phyloP scores from a whole-genome alignment of 345 rosid species.

The Tarenaya hassleriana region DNA sequence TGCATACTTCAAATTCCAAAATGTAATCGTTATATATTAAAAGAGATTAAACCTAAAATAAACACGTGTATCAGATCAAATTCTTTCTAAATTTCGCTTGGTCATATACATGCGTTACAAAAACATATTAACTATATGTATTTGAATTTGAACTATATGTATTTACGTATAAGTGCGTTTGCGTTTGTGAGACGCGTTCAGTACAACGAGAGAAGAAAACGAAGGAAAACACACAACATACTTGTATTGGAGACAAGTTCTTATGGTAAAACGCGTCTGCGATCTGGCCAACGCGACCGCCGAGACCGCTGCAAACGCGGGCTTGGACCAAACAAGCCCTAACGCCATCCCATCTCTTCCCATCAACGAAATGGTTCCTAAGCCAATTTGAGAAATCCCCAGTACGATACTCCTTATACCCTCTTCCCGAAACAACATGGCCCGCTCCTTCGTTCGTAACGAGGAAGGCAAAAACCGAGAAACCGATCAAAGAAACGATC shows the following conservation, averaged over 20 bases:
- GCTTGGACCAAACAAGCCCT: constrained; percentile 32
- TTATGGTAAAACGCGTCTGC: constrained; percentile 32
- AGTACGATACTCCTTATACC: constrained; percentile 1
- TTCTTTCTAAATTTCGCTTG: too few species aligned
- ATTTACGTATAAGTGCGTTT: too few species aligned
- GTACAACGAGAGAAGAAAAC: too few species aligned
- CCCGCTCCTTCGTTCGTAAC: constrained; percentile 33
- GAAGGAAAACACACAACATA: not conserved
- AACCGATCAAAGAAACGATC: constrained; percentile 18
- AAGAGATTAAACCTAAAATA: too few species aligned
- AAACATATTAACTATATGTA: too few species aligned
- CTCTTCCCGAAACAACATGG: constrained; percentile 26
- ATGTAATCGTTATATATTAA: too few species aligned
- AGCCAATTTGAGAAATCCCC: constrained; percentile 31
- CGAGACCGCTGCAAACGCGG: constrained; percentile 17
- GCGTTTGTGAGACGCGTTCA: too few species aligned
- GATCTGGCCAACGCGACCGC: constrained; percentile 13
- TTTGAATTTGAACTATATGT: too few species aligned
- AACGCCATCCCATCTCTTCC: constrained; percentile 31
- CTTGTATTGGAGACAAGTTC: constrained; percentile 36
- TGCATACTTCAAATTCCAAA: too few species aligned
- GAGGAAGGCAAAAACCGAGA: constrained; percentile 30
- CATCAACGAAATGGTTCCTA: constrained; percentile 24
- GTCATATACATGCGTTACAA: too few species aligned
- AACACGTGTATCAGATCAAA: too few species aligned